These are phyloP conservation scores for Mortierella alpina DNA, from an alignment of 192 early-diverging fungal species.

Conservation along the genomic window DNA sequence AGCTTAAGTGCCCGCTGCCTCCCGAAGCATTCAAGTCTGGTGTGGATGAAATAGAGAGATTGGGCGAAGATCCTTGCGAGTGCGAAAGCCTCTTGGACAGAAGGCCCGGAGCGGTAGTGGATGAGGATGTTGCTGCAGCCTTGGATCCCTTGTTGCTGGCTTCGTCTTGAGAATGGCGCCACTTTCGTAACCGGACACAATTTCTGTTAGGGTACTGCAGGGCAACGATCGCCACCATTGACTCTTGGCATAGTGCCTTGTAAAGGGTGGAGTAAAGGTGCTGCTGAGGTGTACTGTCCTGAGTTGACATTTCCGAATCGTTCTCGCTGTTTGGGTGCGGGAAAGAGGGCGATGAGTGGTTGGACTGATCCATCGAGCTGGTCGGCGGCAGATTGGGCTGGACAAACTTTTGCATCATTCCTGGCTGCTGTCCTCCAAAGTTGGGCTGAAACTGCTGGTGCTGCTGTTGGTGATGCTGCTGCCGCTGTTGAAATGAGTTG, in stretches of 20 bases:
- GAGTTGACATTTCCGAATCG: background rate
- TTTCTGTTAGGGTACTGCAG: constrained; percentile 45
- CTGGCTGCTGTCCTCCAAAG: constrained; percentile 10
- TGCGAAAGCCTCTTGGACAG: constrained; percentile 30
- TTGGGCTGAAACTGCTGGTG: constrained; percentile 1
- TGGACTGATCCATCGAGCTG: constrained; percentile 15
- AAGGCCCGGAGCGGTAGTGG: background rate
- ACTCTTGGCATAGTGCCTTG: constrained; percentile 25
- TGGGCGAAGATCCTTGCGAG: constrained; percentile 32
- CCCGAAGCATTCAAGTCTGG: background rate
- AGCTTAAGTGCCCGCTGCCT: background rate
- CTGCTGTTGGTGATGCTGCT: constrained; percentile 17
- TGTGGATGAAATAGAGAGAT: background rate
- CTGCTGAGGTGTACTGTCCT: constrained; percentile 14
- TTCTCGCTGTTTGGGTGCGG: constrained; percentile 7
- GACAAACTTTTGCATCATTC: constrained; percentile 1
- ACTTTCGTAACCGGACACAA: constrained; percentile 24
- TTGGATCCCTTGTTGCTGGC: background rate
- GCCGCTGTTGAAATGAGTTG: constrained; percentile 8
- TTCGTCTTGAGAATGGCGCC: constrained; percentile 39
- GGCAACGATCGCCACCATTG: constrained; percentile 45
- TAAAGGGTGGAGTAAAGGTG: constrained; percentile 30
- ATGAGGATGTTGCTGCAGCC: background rate
- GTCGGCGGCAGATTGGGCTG: constrained; percentile 34
- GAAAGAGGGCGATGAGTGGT: background rate